Evolutionary conservation across 225 moss, liverwort and hornwort species (phyloP).

Genomic region (Rhytidiadelphus loreus): DNA sequence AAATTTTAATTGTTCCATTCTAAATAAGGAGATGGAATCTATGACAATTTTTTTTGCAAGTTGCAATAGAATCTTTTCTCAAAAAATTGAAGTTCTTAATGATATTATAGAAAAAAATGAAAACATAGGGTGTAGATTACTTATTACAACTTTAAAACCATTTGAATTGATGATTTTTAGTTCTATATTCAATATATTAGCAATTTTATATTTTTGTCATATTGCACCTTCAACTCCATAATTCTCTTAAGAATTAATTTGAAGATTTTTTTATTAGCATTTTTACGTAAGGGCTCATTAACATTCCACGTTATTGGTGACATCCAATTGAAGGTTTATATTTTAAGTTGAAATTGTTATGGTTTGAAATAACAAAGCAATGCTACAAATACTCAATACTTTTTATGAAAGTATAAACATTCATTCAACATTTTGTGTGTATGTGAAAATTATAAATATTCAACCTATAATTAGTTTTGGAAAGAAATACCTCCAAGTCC

Average conservation of each 20-base stretch:
- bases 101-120: background rate
- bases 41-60: background rate
- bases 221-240: background rate
- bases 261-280: background rate
- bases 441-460: background rate
- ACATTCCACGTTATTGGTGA: fast-evolving
- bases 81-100: background rate
- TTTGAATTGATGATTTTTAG: background rate
- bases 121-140: fast-evolving
- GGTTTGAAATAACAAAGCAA: background rate
- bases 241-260: background rate
- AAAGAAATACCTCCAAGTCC: background rate
- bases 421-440: background rate
- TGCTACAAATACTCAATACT: background rate
- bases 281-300: fast-evolving
- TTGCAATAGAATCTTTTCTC: background rate
- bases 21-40: background rate
- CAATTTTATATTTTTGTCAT: background rate
- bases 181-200: background rate
- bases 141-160: background rate
- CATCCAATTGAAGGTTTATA: background rate
- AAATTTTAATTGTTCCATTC: background rate
- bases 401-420: background rate
- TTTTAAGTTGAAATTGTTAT: background rate
- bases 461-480: background rate